A percentile compares a stretch with the other conserved stretches of the same genome.
These are phyloP conservation scores for Ascochyta pisi DNA, from an alignment of 2,329 filamentous ascomycete species.

Conservation along the genomic window DNA sequence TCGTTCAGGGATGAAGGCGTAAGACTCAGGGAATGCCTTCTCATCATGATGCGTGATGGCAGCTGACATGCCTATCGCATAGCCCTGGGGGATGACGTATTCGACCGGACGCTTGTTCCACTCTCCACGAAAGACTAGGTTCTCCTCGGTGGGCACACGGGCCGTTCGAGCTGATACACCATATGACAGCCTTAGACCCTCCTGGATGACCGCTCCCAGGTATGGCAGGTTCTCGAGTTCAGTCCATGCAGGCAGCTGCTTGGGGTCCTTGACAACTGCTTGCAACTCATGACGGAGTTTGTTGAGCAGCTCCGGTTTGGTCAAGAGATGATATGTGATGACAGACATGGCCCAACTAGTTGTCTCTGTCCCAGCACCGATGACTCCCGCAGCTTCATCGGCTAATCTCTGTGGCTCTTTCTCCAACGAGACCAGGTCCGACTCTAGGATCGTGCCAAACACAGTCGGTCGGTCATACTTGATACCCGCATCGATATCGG, in stretches of 20 bases:
- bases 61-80: slow-evolving; percentile 37
- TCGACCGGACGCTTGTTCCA: slow-evolving; percentile 33
- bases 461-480: slow-evolving; percentile 34
- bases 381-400: slow-evolving; percentile 41
- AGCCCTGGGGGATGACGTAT: slow-evolving; percentile 31
- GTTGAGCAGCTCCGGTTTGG: slow-evolving; percentile 27
- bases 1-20: slow-evolving; percentile 38
- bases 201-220: slow-evolving; percentile 42
- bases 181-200: slow-evolving; percentile 40
- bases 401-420: slow-evolving; percentile 36
- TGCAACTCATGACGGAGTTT: slow-evolving; percentile 36
- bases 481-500: slow-evolving; percentile 31
- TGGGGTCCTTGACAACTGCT: slow-evolving; percentile 24
- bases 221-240: slow-evolving; percentile 40
- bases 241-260: slow-evolving; percentile 25
- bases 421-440: slow-evolving; percentile 22
- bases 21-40: slow-evolving; percentile 32
- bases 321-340: slow-evolving; percentile 40
- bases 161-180: slow-evolving; percentile 37
- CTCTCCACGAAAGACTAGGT: slow-evolving; percentile 32
- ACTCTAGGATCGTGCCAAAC: slow-evolving; percentile 29
- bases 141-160: slow-evolving; percentile 33
- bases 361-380: slow-evolving; percentile 47
- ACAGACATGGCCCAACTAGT: slow-evolving; percentile 38
- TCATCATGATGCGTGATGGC: slow-evolving; percentile 35